Percentiles rank a stretch among this genome's conserved stretches.
phyloP scores from a whole-genome alignment of 2,329 filamentous ascomycete species.

The Aspergillus versicolor region DNA sequence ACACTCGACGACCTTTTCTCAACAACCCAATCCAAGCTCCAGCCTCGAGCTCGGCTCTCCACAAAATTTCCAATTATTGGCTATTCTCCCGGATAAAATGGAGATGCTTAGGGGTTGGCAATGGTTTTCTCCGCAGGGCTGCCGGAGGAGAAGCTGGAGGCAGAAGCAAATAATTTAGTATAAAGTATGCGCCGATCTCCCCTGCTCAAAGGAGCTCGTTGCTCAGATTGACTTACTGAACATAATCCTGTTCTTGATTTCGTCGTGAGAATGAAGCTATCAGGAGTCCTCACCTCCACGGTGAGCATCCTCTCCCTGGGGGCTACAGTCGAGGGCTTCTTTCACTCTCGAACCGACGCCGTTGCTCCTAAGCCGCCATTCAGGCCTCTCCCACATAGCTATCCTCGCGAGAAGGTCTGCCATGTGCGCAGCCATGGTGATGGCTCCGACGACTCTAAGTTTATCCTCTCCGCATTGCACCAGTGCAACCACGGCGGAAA shows the following conservation, averaged over 20 bases:
- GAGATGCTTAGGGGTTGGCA: background rate
- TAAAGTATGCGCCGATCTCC: background rate
- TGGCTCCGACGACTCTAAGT: conserved; percentile 48
- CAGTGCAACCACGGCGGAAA: conserved; percentile 64
- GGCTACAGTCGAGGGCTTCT: conserved; percentile 18
- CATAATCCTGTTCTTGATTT: background rate
- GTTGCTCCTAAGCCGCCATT: conserved; percentile 31
- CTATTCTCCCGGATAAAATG: conserved; percentile 4
- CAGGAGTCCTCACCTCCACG: conserved; percentile 22
- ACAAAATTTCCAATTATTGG: background rate
- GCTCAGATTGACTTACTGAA: background rate
- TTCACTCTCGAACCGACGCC: conserved; percentile 22
- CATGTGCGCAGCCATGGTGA: conserved; percentile 28
- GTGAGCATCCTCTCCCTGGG: conserved; percentile 24
- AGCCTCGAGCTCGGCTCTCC: conserved; percentile 5
- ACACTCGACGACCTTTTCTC: background rate
- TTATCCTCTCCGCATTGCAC: conserved; percentile 56
- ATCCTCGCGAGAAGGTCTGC: conserved; percentile 27
- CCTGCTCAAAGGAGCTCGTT: background rate
- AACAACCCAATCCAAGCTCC: conserved; percentile 4
- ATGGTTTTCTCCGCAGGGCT: background rate
- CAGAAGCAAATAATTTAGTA: background rate
- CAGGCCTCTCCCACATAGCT: conserved; percentile 27
- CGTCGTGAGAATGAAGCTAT: conserved; percentile 25
- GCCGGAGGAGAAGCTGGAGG: background rate